Conservation (phyloP, 176 grass and related monocot genomes). For the Aegilops tauschii region DNA sequence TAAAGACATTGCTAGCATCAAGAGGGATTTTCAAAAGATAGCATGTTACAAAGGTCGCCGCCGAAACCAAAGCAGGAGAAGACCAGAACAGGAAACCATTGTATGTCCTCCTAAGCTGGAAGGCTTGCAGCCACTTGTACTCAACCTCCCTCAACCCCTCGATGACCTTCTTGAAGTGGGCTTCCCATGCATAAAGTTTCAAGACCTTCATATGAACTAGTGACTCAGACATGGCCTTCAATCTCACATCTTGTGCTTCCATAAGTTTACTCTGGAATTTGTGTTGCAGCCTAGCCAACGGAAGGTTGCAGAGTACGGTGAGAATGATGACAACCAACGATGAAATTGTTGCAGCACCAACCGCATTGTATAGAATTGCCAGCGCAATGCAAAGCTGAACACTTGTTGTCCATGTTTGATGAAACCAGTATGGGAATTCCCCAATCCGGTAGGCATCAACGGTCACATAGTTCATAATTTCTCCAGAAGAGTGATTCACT, state of each 20-base stretch:
- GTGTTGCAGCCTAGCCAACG: conserved; percentile 80
- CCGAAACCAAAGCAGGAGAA: conserved; percentile 83
- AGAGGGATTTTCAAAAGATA: conserved; percentile 72
- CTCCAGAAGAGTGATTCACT: conserved; percentile 72
- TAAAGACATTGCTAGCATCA: conserved; percentile 83
- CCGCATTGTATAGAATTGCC: conserved; percentile 67
- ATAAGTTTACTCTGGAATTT: conserved; percentile 79
- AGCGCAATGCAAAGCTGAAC: conserved; percentile 77
- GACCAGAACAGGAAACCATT: conserved; percentile 86
- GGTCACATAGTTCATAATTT: conserved; percentile 91
- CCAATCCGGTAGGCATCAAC: conserved; percentile 91
- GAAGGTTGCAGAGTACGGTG: conserved; percentile 73
- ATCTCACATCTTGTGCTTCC: conserved; percentile 78
- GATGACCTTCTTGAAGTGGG: conserved; percentile 81
- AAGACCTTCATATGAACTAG: conserved; percentile 78
- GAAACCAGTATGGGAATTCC: conserved; percentile 92
- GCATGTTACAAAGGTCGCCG: conserved; percentile 75
- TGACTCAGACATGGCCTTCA: conserved; percentile 84
- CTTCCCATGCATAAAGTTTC: conserved; percentile 97
- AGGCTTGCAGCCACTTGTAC: conserved; percentile 69
- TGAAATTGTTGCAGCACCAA: conserved; percentile 67
- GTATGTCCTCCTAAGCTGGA: conserved; percentile 80
- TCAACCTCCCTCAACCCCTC: conserved; percentile 68
- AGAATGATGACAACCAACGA: conserved; percentile 69
- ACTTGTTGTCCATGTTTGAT: conserved; percentile 89